A percentile compares a stretch with the other conserved stretches of the same genome.
These are phyloP conservation scores for Kodamaea sp. DNA, from an alignment of 1,139 yeast genomes.

Conservation along the genomic window DNA sequence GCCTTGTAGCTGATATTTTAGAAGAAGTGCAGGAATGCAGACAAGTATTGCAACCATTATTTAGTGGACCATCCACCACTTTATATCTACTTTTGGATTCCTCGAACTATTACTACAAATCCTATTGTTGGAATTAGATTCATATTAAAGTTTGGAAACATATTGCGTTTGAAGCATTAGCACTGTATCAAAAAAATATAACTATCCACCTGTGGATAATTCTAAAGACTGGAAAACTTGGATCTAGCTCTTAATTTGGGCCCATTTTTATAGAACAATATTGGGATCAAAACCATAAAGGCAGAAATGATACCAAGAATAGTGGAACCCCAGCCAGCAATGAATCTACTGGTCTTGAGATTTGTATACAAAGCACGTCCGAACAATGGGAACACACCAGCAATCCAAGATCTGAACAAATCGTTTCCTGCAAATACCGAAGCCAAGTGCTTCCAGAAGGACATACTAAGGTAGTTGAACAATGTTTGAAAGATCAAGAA, in stretches of 20 bases:
- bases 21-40: too few species aligned
- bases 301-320: constrained; percentile 45
- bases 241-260: constrained; percentile 50
- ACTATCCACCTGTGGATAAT: too few species aligned
- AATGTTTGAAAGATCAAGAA: constrained; percentile 43
- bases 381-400: constrained; percentile 64
- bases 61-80: too few species aligned
- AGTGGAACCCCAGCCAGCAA: constrained; percentile 59
- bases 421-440: constrained; percentile 62
- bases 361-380: constrained; percentile 52
- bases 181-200: too few species aligned
- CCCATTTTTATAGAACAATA: constrained; percentile 48
- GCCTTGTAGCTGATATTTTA: too few species aligned
- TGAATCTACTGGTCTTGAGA: constrained; percentile 42
- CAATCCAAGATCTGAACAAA: constrained; percentile 52
- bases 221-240: too few species aligned
- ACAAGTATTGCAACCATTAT: too few species aligned
- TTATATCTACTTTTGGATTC: too few species aligned
- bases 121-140: too few species aligned
- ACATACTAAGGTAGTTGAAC: constrained; percentile 34
- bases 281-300: constrained; percentile 47
- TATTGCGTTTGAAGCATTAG: too few species aligned
- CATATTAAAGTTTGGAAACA: too few species aligned
- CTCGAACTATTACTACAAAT: too few species aligned
- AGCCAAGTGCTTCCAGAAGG: constrained; percentile 47